Percentiles rank a stretch among this genome's conserved stretches.
phyloP scores from a whole-genome alignment of 1,284 basidiomycete genomes.

The Naganishia albida region DNA sequence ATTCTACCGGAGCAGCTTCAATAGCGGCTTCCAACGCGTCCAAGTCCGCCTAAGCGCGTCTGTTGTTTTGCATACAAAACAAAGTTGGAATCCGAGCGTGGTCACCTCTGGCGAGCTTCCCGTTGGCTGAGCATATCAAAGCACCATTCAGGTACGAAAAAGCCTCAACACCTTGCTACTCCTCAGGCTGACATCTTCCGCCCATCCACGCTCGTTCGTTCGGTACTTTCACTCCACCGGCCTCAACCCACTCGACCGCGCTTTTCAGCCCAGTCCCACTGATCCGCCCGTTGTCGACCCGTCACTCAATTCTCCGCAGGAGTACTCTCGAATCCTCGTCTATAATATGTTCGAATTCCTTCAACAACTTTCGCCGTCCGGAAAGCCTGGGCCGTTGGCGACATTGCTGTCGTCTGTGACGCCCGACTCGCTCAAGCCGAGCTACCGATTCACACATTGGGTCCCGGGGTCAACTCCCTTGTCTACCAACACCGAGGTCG shows the following conservation, averaged over 20 bases:
- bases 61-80: conserved; percentile 21
- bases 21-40: too few relatives aligned
- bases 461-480: conserved; percentile 63
- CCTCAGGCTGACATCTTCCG: conserved; percentile 15
- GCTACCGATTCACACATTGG: conserved; percentile 46
- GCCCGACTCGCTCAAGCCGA: conserved; percentile 42
- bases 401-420: conserved; percentile 41
- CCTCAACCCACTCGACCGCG: neutral
- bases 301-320: neutral
- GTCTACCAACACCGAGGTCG: conserved; percentile 74
- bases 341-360: conserved; percentile 45
- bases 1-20: neutral
- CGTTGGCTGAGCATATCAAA: neutral
- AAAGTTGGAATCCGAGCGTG: neutral
- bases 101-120: neutral
- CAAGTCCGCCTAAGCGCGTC: conserved; percentile 7
- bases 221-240: neutral
- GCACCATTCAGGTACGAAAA: neutral
- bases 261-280: conserved; percentile 18
- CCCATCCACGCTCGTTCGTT: conserved; percentile 18
- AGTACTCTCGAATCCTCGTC: conserved; percentile 1
- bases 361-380: conserved; percentile 46
- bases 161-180: too few relatives aligned
- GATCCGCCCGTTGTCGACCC: conserved; percentile 1
- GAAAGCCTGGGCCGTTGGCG: conserved; percentile 44